Conservation (phyloP, 2,329 filamentous ascomycete species). For the Xylaria sp. region DNA sequence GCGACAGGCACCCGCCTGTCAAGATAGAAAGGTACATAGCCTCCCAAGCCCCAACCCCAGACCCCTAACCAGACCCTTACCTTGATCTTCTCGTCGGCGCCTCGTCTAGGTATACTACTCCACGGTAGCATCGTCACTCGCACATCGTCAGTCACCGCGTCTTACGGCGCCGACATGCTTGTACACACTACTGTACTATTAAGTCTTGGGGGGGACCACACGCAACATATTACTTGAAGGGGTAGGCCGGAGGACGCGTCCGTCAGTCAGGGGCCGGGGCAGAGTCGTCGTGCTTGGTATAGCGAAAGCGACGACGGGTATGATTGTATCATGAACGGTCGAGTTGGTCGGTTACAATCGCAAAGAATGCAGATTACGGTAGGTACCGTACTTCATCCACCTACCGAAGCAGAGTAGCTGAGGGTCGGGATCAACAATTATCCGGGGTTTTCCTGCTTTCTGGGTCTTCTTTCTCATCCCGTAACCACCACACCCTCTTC, state of each 20-base stretch:
- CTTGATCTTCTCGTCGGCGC: constrained; percentile 19
- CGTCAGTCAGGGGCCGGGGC: constrained; percentile 23
- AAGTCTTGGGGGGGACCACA: background rate
- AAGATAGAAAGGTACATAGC: background rate
- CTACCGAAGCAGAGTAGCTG: background rate
- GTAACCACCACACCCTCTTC: background rate
- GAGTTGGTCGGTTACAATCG: constrained; percentile 9
- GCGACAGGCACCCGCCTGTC: constrained; percentile 5
- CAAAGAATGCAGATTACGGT: constrained; percentile 16
- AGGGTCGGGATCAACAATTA: constrained; percentile 23
- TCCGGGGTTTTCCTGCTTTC: constrained; percentile 21
- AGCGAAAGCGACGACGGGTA: constrained; percentile 16
- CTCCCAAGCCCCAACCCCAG: background rate
- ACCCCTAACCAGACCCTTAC: constrained; percentile 11
- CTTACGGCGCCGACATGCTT: constrained; percentile 26
- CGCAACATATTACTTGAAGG: constrained; percentile 26
- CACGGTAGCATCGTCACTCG: constrained; percentile 10
- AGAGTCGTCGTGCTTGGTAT: constrained; percentile 3
- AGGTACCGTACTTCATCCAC: background rate
- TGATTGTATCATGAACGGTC: constrained; percentile 9
- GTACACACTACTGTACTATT: background rate
- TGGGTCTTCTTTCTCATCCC: constrained; percentile 2
- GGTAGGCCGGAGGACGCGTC: constrained; percentile 31
- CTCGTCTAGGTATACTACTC: background rate
- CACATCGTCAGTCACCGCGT: constrained; percentile 10